Evolutionary conservation across 176 grass and related monocot genomes (phyloP).

Genomic region (Dendrocalamus sinicus): DNA sequence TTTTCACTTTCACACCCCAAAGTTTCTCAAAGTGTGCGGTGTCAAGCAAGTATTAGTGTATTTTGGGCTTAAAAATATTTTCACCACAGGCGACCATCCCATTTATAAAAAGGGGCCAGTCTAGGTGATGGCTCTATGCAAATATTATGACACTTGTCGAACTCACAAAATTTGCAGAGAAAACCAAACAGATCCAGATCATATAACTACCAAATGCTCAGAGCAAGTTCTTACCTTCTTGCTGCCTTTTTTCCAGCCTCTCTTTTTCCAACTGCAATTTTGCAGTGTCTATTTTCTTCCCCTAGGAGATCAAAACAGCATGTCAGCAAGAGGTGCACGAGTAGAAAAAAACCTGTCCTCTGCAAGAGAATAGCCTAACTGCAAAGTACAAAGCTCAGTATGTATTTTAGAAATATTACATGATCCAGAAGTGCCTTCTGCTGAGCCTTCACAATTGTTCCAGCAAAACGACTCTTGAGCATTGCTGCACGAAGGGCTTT

Average conservation of each 20-base stretch:
- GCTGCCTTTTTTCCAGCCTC: slow-evolving; percentile 78
- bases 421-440: slow-evolving; percentile 76
- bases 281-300: slow-evolving; percentile 66
- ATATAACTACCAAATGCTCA: slow-evolving; percentile 1
- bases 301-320: slow-evolving; percentile 48
- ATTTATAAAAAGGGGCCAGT: not conserved
- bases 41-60: not conserved
- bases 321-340: slow-evolving; percentile 19
- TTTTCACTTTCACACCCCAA: not conserved
- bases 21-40: not conserved
- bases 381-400: slow-evolving; percentile 22
- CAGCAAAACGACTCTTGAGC: slow-evolving; percentile 79
- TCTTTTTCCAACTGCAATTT: slow-evolving; percentile 81
- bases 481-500: slow-evolving; percentile 87
- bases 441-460: slow-evolving; percentile 86
- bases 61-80: not conserved
- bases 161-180: not conserved
- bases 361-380: slow-evolving; percentile 30
- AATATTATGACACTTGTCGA: not conserved
- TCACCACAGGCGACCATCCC: not conserved
- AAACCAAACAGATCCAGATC: slow-evolving; percentile 4
- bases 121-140: slow-evolving; percentile 2
- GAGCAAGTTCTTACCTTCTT: slow-evolving; percentile 63
- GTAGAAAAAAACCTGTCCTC: not conserved
- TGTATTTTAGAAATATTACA: slow-evolving; percentile 52